These are phyloP conservation scores for Leccinum sublutescens DNA, from an alignment of 768 basidiomycete species.

Conservation along the genomic window DNA sequence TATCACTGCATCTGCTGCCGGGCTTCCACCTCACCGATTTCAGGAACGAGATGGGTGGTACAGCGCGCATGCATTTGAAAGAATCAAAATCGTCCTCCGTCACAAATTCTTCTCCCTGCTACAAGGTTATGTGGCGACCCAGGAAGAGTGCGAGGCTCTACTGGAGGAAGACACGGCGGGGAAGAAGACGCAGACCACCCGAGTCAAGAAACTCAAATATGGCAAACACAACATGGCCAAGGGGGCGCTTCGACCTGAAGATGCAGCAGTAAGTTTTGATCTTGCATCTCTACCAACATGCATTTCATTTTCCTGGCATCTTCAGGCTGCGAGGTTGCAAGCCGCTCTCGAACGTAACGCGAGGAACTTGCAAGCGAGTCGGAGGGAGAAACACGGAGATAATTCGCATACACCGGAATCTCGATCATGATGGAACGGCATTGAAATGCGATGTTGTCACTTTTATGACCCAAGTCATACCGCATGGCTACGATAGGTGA, in stretches of 20 bases:
- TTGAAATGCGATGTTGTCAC: conserved; percentile 5
- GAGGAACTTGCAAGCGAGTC: conserved; percentile 28
- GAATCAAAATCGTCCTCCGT: conserved; percentile 80
- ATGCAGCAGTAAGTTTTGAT: conserved; percentile 62
- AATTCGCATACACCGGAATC: conserved; percentile 22
- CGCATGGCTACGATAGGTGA: conserved; percentile 20
- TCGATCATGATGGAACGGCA: conserved; percentile 3
- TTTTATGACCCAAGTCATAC: conserved; percentile 17
- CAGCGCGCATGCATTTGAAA: conserved; percentile 67
- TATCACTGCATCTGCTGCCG: conserved; percentile 4
- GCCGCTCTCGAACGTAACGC: conserved; percentile 55
- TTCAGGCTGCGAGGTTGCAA: conserved; percentile 65
- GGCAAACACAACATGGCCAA: conserved; percentile 91
- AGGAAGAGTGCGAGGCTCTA: conserved; percentile 70
- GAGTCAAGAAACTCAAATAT: conserved; percentile 54
- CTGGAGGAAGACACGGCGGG: conserved; percentile 38
- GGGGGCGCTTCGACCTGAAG: conserved; percentile 77
- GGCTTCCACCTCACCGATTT: conserved; percentile 1
- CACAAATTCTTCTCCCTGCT: conserved; percentile 83
- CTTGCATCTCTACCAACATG: not conserved
- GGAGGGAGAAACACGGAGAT: conserved; percentile 24
- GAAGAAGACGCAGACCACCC: conserved; percentile 36
- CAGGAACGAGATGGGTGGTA: conserved; percentile 93
- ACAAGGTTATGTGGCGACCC: conserved; percentile 67
- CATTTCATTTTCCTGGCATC: not conserved